Evolutionary conservation across 1,139 yeast genomes (phyloP).

Genomic region (Debaryomycetaceae sp.): DNA sequence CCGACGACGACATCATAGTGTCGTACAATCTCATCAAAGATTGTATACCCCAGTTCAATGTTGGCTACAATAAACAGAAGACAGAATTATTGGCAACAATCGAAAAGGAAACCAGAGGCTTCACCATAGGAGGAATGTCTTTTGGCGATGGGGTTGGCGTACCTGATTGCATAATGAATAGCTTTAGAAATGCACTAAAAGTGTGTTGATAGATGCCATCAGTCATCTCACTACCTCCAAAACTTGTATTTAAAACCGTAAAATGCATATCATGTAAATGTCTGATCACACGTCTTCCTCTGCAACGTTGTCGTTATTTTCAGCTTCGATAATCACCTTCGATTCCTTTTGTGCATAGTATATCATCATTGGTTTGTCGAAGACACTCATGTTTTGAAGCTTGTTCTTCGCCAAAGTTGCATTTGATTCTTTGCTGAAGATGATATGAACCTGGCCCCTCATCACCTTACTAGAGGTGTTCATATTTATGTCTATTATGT

Average conservation of each 20-base stretch:
- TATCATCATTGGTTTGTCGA: slow-evolving; percentile 54
- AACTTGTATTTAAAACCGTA: background rate
- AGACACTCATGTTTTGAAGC: slow-evolving; percentile 47
- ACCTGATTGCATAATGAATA: slow-evolving; percentile 76
- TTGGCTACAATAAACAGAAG: slow-evolving; percentile 61
- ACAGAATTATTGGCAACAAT: slow-evolving; percentile 30
- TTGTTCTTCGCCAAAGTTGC: slow-evolving; percentile 53
- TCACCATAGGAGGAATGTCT: slow-evolving; percentile 78
- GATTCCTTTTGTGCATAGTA: slow-evolving; percentile 44
- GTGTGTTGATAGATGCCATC: background rate
- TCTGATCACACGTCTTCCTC: slow-evolving; percentile 1
- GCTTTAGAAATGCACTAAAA: slow-evolving; percentile 52
- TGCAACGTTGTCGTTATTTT: slow-evolving; percentile 1
- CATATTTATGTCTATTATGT: slow-evolving; percentile 53
- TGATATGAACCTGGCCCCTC: slow-evolving; percentile 79
- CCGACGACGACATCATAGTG: slow-evolving; percentile 28
- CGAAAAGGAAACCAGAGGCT: slow-evolving; percentile 27
- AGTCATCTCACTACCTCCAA: background rate
- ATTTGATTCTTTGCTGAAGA: slow-evolving; percentile 45
- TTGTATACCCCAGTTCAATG: slow-evolving; percentile 80
- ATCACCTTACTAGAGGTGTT: slow-evolving; percentile 39
- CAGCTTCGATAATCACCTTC: slow-evolving; percentile 14
- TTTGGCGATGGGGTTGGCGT: slow-evolving; percentile 84
- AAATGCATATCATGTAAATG: background rate
- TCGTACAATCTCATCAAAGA: slow-evolving; percentile 37